Percentiles rank a stretch among this genome's conserved stretches.
phyloP scores from a whole-genome alignment of 73 alveolate genomes.

The Tetrahymena elliotti region DNA sequence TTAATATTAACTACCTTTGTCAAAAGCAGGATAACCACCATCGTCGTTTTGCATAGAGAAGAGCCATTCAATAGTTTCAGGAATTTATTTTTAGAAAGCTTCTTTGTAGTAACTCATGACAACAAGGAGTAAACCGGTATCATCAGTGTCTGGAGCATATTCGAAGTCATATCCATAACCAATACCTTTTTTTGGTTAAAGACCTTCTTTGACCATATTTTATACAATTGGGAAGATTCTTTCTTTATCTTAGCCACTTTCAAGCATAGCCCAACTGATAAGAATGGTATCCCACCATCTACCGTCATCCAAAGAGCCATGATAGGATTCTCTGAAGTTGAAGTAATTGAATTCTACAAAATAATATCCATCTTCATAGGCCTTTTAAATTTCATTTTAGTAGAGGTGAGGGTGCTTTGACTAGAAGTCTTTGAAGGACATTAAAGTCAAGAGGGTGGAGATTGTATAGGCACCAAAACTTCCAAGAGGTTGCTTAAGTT shows the following conservation, averaged over 20 bases:
- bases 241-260: conserved; percentile 31
- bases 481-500: conserved; percentile 22
- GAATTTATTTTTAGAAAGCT: background rate
- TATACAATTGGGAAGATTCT: conserved; percentile 23
- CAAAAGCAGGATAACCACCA: conserved; percentile 49
- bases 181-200: conserved; percentile 27
- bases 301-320: conserved; percentile 40
- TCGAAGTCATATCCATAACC: conserved; percentile 43
- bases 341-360: conserved; percentile 33
- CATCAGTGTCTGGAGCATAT: conserved; percentile 47
- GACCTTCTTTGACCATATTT: conserved; percentile 32
- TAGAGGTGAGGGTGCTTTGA: background rate
- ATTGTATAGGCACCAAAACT: conserved; percentile 44
- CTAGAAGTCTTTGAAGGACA: conserved; percentile 22
- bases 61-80: conserved; percentile 11
- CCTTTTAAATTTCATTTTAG: background rate
- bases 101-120: conserved; percentile 18
- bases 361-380: background rate
- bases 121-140: conserved; percentile 26
- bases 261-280: conserved; percentile 32
- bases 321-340: conserved; percentile 26
- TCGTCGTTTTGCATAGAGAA: conserved; percentile 9
- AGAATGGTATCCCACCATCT: conserved; percentile 46
- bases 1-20: background rate
- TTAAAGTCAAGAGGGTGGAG: conserved; percentile 21